A percentile compares a stretch with the other conserved stretches of the same genome.
These are phyloP conservation scores for Hypoxylon sp. DNA, from an alignment of 2,329 filamentous ascomycete genomes.

Conservation along the genomic window DNA sequence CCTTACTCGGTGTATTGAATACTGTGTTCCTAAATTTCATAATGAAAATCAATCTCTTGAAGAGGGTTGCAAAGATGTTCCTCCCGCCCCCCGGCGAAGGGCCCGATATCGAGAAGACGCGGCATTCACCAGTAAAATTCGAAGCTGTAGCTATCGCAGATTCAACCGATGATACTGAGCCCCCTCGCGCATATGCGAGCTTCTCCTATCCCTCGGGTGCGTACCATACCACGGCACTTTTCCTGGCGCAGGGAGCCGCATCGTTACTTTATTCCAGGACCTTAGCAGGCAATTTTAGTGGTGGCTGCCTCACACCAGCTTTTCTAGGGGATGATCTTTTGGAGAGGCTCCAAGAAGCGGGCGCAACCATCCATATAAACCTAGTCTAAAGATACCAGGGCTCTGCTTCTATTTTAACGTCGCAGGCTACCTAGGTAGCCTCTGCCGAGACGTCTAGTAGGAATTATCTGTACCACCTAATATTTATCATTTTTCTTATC, in stretches of 20 bases:
- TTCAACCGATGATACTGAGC: background rate
- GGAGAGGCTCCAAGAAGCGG: slow-evolving; percentile 31
- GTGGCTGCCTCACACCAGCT: slow-evolving; percentile 46
- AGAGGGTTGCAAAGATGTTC: slow-evolving; percentile 24
- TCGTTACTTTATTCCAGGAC: slow-evolving; percentile 43
- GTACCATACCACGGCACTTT: slow-evolving; percentile 43
- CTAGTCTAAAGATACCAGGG: slow-evolving; percentile 25
- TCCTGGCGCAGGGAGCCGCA: slow-evolving; percentile 44
- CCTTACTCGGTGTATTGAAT: slow-evolving; percentile 26
- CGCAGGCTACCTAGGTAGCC: no score
- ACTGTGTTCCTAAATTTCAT: slow-evolving; percentile 8
- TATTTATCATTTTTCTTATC: no score
- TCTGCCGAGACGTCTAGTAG: no score
- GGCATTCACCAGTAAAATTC: slow-evolving; percentile 23
- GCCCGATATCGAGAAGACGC: slow-evolving; percentile 40
- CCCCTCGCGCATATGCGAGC: slow-evolving; percentile 35
- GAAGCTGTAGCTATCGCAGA: slow-evolving; percentile 46
- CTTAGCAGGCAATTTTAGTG: slow-evolving; percentile 27
- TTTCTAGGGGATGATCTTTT: slow-evolving; percentile 42
- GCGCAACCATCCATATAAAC: slow-evolving; percentile 25
- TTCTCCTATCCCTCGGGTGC: slow-evolving; percentile 41
- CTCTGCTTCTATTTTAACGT: background rate
- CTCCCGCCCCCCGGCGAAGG: slow-evolving; percentile 42
- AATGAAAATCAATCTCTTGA: slow-evolving; percentile 15
- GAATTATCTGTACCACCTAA: no score